These are phyloP conservation scores for Aspergillus quadrilineatus DNA, from an alignment of 2,329 filamentous ascomycete genomes.

Conservation along the genomic window DNA sequence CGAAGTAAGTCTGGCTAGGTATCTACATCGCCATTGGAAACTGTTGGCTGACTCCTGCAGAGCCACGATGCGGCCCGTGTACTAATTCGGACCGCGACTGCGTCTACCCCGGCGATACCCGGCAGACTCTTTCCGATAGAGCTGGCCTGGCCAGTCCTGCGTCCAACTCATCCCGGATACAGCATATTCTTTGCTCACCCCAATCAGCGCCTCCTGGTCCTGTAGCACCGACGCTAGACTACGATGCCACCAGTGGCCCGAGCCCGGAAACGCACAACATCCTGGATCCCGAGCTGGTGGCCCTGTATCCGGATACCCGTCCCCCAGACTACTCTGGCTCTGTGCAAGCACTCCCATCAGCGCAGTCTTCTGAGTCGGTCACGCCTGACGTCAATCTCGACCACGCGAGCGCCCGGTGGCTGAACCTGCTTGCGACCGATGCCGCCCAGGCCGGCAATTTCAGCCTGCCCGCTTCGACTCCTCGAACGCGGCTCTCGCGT, in stretches of 20 bases:
- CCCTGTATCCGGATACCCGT: background rate
- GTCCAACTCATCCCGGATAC: background rate
- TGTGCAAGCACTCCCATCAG: background rate
- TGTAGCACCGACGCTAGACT: background rate
- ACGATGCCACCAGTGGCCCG: background rate
- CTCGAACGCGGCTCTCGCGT: background rate
- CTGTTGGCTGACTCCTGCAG: background rate
- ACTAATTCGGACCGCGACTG: slow-evolving; percentile 2
- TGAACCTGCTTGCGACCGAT: background rate
- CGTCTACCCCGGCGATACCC: background rate
- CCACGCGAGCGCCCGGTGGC: background rate
- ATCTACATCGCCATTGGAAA: background rate
- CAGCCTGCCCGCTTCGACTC: background rate
- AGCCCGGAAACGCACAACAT: slow-evolving; percentile 1
- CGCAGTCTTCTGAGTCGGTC: background rate
- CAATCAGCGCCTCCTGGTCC: background rate
- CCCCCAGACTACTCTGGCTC: background rate
- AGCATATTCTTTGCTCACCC: background rate
- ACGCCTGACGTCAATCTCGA: background rate
- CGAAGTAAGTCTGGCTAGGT: background rate
- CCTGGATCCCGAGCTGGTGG: background rate
- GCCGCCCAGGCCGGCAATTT: background rate
- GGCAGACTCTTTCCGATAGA: background rate
- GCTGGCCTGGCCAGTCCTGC: background rate
- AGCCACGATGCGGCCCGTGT: background rate